Base-by-base conservation (phyloP, 129 eudicot genomes). In the Tagetes erecta region DNA sequence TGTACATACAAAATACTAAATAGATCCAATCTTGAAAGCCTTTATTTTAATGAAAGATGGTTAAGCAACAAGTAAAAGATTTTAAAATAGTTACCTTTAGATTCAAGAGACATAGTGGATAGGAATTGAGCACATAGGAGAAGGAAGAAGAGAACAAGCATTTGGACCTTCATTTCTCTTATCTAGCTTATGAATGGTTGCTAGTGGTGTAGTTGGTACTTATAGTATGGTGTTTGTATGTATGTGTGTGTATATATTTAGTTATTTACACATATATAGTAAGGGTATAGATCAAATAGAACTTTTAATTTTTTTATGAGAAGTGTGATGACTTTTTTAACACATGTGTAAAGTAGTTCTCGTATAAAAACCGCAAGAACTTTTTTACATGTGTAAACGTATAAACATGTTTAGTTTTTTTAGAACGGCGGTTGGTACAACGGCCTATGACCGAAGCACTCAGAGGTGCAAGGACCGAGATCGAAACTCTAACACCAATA, bases 121-220 rank as follows among this genome's bases (percentile, higher is more conserved):
- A 64, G 68, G 47, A 71, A 65, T 78, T 64, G 82, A 71, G 44
- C 73, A 78, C 82, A 78, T 46, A 78, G 58, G 59, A 78, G 78
- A 71, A 71, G 33, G 60, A 71, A 53, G 78, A 78, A 78, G 39
- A 78, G 46, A 63, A 56, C 73, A 71, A 77, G 56, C 69, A 68
- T 68, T 68, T 68, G 62, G 69, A 49, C 57, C 75, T 70, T 77
- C 81, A 77, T 77, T 57, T 74, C 70, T 74, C 70, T 74, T 27
- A 0, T 5, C 39, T 34, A 36, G 60, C 40, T 38, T 56, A 45
- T 46, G 60, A 37, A 68, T 77, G 51, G 49, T 67, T 66, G 74
- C 1, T 55, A 8, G 41, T 52, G 55, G 27, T 67, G 14, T 76
- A 45, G 5, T 55, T 76, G 59, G 55, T 67, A 41, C 67, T 68